A percentile compares a stretch with the other conserved stretches of the same genome.
These are phyloP conservation scores for Vigna unguiculata DNA, from an alignment of 306 rosid genomes.

Conservation along the genomic window DNA sequence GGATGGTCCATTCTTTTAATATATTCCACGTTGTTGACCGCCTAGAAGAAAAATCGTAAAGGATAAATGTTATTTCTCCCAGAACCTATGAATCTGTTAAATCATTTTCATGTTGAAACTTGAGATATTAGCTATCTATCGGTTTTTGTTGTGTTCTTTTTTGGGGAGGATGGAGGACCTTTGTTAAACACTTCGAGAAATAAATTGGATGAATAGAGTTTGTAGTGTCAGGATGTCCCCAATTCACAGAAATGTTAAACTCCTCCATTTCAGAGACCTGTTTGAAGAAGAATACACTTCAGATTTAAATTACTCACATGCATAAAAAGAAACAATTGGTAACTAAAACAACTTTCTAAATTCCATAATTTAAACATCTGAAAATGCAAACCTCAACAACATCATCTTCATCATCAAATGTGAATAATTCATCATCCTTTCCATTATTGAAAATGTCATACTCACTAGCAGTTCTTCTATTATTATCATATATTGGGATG, in stretches of 20 bases:
- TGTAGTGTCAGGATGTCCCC: constrained; percentile 59
- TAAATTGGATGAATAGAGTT: constrained; percentile 73
- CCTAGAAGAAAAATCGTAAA: constrained; percentile 60
- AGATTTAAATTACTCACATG: constrained; percentile 34
- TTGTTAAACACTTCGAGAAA: constrained; percentile 82
- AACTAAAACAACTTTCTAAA: constrained; percentile 13
- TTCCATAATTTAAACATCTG: constrained; percentile 33
- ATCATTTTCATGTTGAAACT: constrained; percentile 30
- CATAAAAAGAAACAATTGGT: constrained; percentile 35
- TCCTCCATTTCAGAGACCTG: constrained; percentile 67
- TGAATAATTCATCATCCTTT: constrained; percentile 50
- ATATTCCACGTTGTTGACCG: constrained; percentile 55
- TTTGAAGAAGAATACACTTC: constrained; percentile 41
- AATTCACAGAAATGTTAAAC: constrained; percentile 56
- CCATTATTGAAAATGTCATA: constrained; percentile 52
- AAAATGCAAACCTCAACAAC: constrained; percentile 64
- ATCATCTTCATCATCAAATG: constrained; percentile 64
- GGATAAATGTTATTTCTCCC: constrained; percentile 42
- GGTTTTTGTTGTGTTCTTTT: not conserved
- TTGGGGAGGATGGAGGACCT: constrained; percentile 52
- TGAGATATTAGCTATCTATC: constrained; percentile 19
- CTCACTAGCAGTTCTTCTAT: constrained; percentile 56
- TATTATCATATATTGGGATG: constrained; percentile 69
- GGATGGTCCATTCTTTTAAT: constrained; percentile 76
- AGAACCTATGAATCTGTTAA: constrained; percentile 34